A percentile compares a stretch with the other conserved stretches of the same genome.
Conservation (phyloP, 108 stramenopile genomes). For the Fragilaria crotonensis region DNA sequence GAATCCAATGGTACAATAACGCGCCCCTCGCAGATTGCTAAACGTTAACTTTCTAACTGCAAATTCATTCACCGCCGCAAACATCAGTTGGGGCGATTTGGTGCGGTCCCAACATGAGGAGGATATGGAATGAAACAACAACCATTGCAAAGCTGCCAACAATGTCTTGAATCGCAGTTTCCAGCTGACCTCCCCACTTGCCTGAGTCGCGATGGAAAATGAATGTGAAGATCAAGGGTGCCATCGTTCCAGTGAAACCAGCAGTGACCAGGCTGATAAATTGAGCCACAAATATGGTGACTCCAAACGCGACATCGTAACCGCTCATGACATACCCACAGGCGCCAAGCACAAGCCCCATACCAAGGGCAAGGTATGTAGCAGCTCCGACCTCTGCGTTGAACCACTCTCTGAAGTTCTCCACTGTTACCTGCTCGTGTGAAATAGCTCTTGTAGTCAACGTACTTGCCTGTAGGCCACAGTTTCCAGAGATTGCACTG, state of each 20-base stretch:
- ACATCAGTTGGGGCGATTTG: constrained; percentile 34
- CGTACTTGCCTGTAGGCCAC: constrained; percentile 57
- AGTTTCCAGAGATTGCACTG: constrained; percentile 63
- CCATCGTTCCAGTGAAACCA: constrained; percentile 52
- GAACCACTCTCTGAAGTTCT: constrained; percentile 42
- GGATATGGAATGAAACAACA: constrained; percentile 40
- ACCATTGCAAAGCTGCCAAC: constrained; percentile 63
- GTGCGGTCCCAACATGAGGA: constrained; percentile 34
- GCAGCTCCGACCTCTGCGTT: constrained; percentile 45
- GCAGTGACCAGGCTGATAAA: constrained; percentile 44
- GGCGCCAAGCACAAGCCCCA: constrained; percentile 32
- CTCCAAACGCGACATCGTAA: constrained; percentile 35
- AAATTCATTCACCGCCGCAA: too few species aligned
- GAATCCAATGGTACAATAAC: too few species aligned
- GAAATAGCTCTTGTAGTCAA: constrained; percentile 52
- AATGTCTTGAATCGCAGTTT: constrained; percentile 65
- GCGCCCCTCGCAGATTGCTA: too few species aligned
- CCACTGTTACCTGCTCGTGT: constrained; percentile 30
- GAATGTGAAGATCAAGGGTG: constrained; percentile 52
- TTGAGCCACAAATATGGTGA: constrained; percentile 45
- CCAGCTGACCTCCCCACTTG: constrained; percentile 55
- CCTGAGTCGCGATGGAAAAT: constrained; percentile 42
- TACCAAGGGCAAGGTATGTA: constrained; percentile 35
- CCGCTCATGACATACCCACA: constrained; percentile 42
- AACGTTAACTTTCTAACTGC: too few species aligned